Evolutionary conservation across 257 asterid genomes (phyloP).

Genomic region (Vinca minor): DNA sequence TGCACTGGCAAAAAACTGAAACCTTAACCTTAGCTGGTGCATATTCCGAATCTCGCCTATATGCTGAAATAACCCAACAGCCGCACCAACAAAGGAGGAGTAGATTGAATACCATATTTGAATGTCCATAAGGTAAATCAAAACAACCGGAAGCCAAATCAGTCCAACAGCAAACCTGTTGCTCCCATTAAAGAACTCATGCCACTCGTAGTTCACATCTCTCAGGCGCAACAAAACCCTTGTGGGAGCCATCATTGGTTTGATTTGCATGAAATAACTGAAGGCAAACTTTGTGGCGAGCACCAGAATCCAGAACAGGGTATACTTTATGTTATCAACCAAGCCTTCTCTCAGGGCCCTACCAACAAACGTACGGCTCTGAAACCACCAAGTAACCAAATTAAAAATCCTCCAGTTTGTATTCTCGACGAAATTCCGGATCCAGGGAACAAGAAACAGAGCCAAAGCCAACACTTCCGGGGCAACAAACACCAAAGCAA

Average conservation of each 20-base stretch:
- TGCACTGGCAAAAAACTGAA: conserved; percentile 97
- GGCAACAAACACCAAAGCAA: conserved; percentile 54
- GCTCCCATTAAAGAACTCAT: conserved; percentile 59
- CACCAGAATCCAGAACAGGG: conserved; percentile 76
- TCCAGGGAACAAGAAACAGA: conserved; percentile 78
- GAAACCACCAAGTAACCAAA: conserved; percentile 95
- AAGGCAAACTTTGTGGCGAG: conserved; percentile 76
- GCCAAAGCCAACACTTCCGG: conserved; percentile 80
- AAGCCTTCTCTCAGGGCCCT: conserved; percentile 98
- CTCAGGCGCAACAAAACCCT: conserved; percentile 47
- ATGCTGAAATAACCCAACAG: conserved; percentile 88
- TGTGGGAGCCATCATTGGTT: conserved; percentile 84
- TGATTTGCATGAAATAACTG: conserved; percentile 95
- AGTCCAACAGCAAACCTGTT: conserved; percentile 87
- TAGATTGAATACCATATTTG: conserved; percentile 95
- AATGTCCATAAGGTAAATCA: conserved; percentile 90
- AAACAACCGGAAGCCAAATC: conserved; percentile 86
- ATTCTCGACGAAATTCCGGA: conserved; percentile 81
- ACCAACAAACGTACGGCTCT: conserved; percentile 83
- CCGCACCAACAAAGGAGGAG: conserved; percentile 85
- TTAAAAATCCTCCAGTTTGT: conserved; percentile 85
- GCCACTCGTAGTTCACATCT: conserved; percentile 65
- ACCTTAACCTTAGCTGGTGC: conserved; percentile 90
- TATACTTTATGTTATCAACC: conserved; percentile 73
- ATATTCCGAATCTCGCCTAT: conserved; percentile 96